Conservation (phyloP, 2,329 filamentous ascomycete genomes). For the Cylindrodendrum hubeiense region DNA sequence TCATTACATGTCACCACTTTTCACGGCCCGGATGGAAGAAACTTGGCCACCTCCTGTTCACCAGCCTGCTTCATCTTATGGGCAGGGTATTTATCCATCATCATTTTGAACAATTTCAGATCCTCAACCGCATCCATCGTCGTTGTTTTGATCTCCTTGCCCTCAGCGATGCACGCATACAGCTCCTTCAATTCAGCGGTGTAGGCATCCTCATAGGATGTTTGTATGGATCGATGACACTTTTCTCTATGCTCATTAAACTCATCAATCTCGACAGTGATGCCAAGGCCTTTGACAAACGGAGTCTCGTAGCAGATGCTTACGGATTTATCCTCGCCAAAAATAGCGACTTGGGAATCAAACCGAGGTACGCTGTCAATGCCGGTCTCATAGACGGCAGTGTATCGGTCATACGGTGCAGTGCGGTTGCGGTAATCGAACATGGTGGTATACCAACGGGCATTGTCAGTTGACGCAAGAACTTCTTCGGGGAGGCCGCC, state of each 20-base stretch:
- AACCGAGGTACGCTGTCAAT: conserved; percentile 64
- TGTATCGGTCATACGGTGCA: conserved; percentile 49
- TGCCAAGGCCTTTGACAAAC: conserved; percentile 62
- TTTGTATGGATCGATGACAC: conserved; percentile 39
- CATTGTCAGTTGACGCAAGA: conserved; percentile 1
- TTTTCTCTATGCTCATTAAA: conserved; percentile 47
- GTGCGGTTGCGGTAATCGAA: background rate
- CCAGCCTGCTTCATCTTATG: background rate
- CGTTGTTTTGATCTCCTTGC: conserved; percentile 46
- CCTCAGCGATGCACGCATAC: conserved; percentile 32
- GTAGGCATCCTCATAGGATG: conserved; percentile 56
- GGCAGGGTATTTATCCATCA: conserved; percentile 8
- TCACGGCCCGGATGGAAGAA: background rate
- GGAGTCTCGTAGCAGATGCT: conserved; percentile 65
- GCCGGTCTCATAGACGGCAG: conserved; percentile 66
- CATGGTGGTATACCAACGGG: background rate
- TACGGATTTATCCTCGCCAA: conserved; percentile 63
- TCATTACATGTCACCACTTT: background rate
- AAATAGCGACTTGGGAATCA: conserved; percentile 62
- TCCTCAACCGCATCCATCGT: conserved; percentile 42
- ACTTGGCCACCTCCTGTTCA: background rate
- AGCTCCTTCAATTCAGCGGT: conserved; percentile 47
- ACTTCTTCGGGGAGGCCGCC: conserved; percentile 35
- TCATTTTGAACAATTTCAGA: conserved; percentile 31
- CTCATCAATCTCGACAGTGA: conserved; percentile 58